Evolutionary conservation across 176 grass and related monocot genomes (phyloP), one percentile per base, ranked within the genome.

Genomic region (Ananas comosus): DNA sequence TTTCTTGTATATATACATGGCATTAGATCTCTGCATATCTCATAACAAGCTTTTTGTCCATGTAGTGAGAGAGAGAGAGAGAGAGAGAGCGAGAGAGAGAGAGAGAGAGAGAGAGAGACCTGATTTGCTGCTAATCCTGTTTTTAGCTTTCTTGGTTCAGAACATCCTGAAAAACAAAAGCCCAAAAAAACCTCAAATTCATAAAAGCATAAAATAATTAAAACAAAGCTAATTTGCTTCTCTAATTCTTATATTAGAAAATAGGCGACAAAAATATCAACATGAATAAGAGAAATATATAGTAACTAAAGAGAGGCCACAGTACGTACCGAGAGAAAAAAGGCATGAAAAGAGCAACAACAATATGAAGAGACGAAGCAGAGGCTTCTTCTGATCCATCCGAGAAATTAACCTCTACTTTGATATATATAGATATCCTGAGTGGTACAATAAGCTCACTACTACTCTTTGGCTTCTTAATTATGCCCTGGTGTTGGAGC

Each of bases 281-380:
- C 50, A 63, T 63, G 3, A 64, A 53, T n/a, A 78, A 51, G 23
- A 47, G 5, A 25, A 71, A 6, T 51, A 63, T 57, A 21, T 2
- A 25, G 51, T 13, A 48, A 51, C 11, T 53, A 27, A 53, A 16
- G 52, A 22, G 53, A 66, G 14, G 33, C 59, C 24, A 67, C 54
- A 59, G 13, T 50, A 80, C 78, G 13, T 50, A 80, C 78, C 70
- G 13, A 3, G 28, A 58, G 78, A 51, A 74, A 80, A 63, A 80
- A 80, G 69, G 63, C 59, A 88, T 71, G 47, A 86, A 56, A 80
- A 74, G 67, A 87, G 53, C 67, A 88, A 65, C 54, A 73, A 50
- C 68, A 81, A 25, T 52, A 88, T 47, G 51, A 86, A 58, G 47
- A 83, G 64, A 2, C 75, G 80, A 64, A 88, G 13, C 48, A 81